Percentiles rank a stretch among this genome's conserved stretches.
Evolutionary conservation across 768 basidiomycete genomes (phyloP).

Genomic region (Mycena maculata): DNA sequence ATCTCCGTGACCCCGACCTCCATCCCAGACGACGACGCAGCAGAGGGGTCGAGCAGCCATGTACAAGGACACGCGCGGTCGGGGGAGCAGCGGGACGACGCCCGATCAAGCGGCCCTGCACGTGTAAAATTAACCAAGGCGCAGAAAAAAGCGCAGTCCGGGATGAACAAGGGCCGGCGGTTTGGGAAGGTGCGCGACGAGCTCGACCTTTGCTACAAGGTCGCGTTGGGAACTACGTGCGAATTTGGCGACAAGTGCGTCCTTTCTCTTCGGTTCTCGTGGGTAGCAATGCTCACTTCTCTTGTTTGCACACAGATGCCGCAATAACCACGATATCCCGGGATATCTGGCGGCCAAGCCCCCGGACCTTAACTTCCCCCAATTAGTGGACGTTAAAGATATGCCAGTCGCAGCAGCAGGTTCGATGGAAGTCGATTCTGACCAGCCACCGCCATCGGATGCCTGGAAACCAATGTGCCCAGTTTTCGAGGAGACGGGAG

Average conservation of each 20-base stretch:
- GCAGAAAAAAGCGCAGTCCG: constrained; percentile 78
- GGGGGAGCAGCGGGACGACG: constrained; percentile 38
- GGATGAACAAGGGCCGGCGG: constrained; percentile 85
- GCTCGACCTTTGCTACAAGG: constrained; percentile 83
- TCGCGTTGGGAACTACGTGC: constrained; percentile 78
- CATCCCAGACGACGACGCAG: constrained; percentile 66
- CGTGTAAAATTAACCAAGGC: constrained; percentile 63
- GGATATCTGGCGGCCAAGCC: constrained; percentile 84
- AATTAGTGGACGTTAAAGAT: constrained; percentile 53
- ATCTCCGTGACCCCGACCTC: constrained; percentile 42
- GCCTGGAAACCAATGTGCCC: constrained; percentile 67
- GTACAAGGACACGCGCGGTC: constrained; percentile 40
- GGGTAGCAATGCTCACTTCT: not conserved
- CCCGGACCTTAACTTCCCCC: constrained; percentile 73
- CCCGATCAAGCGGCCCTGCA: constrained; percentile 40
- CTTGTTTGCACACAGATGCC: constrained; percentile 62
- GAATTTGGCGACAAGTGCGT: constrained; percentile 76
- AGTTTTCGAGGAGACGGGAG: constrained; percentile 72
- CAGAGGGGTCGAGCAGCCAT: constrained; percentile 67
- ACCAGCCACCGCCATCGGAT: not conserved
- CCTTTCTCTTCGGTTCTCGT: not conserved
- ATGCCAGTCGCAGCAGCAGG: constrained; percentile 61
- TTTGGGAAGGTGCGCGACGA: constrained; percentile 86
- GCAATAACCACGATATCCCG: constrained; percentile 80
- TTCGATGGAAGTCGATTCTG: constrained; percentile 22